Base-by-base conservation (phyloP, 768 basidiomycete species). In the Russula earlei region DNA sequence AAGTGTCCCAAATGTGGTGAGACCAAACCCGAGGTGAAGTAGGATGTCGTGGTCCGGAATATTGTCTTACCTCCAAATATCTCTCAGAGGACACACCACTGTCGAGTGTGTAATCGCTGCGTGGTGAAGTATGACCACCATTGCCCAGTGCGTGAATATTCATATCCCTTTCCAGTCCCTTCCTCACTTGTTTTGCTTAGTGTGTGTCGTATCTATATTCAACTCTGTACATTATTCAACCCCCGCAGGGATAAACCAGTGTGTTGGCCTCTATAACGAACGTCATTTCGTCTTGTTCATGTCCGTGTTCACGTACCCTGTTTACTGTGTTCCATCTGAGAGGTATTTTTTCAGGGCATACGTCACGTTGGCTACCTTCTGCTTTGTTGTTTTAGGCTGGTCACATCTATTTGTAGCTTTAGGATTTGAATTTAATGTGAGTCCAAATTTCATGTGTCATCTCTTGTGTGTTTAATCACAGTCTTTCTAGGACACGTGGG, bases 261-360 rank as follows among this genome's bases (percentile, higher is more conserved):
- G 95, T 67, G 95, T 99, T 42, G 95, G 95, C 11, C 69, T 98
- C 7, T 77, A 95, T 67, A 99, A 98, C 63, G 94, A 97, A 67
- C 83, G 95, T 0, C 92, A 97, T 71, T 99, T 99, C 64, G 78
- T 95, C 37, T 73, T 98, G 45, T 99, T 98, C 77, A 86, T 98
- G 91, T 90, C 60, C 53, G 84, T 71, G 7, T 33, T 38, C 17
- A 46, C 51, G 36, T 50, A 48, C 49, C 29, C 42, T 25, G 33
- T 40, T 11, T 8, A 48, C 4, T 12, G 38, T 20, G 1, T 27
- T 1, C 54, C 42, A 36, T 25, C 49, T 33, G 38, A 36, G 17
- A 3, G 40, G 10, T 44, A 38, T 38, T 19, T 36, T n/a, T 51
- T 7, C 50, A 94, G 91, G 81, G 74, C 76, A 27, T 96, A 95